These are phyloP conservation scores for Phytophthora rubi DNA, from an alignment of 352 stramenopile genomes.

Conservation along the genomic window DNA sequence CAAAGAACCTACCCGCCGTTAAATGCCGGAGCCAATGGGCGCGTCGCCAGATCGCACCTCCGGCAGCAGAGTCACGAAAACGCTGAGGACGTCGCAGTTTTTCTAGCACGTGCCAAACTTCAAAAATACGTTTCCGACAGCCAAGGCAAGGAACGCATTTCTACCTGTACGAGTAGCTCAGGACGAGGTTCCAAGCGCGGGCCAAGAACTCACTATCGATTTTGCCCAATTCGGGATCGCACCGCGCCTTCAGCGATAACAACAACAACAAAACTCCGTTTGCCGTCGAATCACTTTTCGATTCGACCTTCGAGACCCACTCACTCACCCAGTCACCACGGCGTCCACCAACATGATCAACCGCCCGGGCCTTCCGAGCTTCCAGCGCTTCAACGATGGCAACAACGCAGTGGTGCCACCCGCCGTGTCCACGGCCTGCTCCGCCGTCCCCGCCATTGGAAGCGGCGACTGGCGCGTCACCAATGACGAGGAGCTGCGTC, in stretches of 20 bases:
- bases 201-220: conserved; percentile 18
- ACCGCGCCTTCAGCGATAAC: no score
- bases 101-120: conserved; percentile 22
- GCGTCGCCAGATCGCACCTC: not conserved
- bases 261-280: not conserved
- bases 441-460: not conserved
- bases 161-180: not conserved
- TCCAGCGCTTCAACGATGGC: conserved; percentile 54
- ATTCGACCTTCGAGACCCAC: conserved; percentile 17
- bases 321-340: conserved; percentile 22
- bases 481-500: conserved; percentile 52
- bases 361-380: conserved; percentile 57
- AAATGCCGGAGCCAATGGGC: conserved; percentile 21
- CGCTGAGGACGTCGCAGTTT: conserved; percentile 10
- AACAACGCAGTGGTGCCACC: conserved; percentile 20
- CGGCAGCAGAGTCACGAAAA: conserved; percentile 18
- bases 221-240: conserved; percentile 4
- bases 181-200: conserved; percentile 6
- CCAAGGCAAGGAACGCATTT: not conserved
- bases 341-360: conserved; percentile 60
- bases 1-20: conserved; percentile 12
- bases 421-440: conserved; percentile 18
- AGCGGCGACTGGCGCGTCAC: conserved; percentile 42
- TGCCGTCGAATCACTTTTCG: conserved; percentile 13
- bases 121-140: conserved; percentile 23